phyloP scores from a whole-genome alignment of 2,329 filamentous ascomycete species.

The Alternaria brassicae region DNA sequence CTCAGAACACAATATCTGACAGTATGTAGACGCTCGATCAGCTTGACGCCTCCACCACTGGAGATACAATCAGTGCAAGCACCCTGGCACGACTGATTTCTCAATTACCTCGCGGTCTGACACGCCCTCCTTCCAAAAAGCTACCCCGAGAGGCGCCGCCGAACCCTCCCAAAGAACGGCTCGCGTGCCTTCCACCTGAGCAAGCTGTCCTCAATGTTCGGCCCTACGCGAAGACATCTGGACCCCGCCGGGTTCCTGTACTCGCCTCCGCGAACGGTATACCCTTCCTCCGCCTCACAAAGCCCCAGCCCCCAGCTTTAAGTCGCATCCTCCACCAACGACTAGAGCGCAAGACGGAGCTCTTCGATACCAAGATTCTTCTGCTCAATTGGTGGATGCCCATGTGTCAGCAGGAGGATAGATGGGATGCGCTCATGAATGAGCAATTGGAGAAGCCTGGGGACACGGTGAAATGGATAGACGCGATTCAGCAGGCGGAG shows the following conservation, averaged over 20 bases:
- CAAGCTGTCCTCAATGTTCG: conserved; percentile 58
- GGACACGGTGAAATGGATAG: conserved; percentile 40
- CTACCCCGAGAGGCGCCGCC: conserved; percentile 9
- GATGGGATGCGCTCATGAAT: conserved; percentile 56
- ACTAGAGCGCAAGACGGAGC: conserved; percentile 53
- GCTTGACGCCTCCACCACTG: conserved; percentile 52
- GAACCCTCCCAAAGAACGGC: conserved; percentile 26
- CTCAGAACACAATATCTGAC: conserved; percentile 15
- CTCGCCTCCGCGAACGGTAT: conserved; percentile 63
- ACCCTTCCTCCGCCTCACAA: conserved; percentile 71
- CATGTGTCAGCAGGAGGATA: conserved; percentile 55
- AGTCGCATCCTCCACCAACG: conserved; percentile 65
- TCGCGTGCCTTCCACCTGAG: conserved; percentile 47
- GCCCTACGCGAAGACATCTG: conserved; percentile 59
- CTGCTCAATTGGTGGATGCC: conserved; percentile 54
- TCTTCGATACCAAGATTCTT: conserved; percentile 50
- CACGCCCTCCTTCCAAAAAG: conserved; percentile 22
- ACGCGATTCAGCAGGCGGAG: conserved; percentile 32
- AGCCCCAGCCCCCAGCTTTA: conserved; percentile 68
- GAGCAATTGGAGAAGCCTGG: conserved; percentile 14
- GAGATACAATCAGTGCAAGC: conserved; percentile 34
- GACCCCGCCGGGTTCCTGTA: conserved; percentile 65
- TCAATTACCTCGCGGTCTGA: conserved; percentile 50
- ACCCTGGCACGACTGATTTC: conserved; percentile 41
- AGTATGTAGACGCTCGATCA: conserved; percentile 49